Evolutionary conservation across 805 yeast species (phyloP).

Genomic region (Candida verbasci): DNA sequence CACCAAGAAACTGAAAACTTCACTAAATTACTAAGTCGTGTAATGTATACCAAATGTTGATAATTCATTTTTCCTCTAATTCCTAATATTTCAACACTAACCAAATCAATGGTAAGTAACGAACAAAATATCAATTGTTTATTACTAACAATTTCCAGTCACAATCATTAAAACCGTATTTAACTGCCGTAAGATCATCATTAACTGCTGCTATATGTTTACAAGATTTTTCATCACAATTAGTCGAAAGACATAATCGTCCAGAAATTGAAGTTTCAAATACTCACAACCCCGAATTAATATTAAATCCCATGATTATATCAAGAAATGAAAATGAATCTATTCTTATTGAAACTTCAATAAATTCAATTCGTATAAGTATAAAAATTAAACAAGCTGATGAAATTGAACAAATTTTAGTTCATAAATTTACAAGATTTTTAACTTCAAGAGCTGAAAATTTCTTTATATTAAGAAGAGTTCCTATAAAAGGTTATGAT

Average conservation of each 20-base stretch:
- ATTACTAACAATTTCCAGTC: constrained; percentile 48
- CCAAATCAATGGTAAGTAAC: constrained; percentile 4
- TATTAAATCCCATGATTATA: constrained; percentile 83
- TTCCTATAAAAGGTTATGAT: constrained; percentile 86
- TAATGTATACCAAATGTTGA: background rate
- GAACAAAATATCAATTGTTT: background rate
- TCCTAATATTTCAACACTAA: constrained; percentile 1
- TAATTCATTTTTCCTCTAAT: background rate
- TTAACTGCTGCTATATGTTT: constrained; percentile 90
- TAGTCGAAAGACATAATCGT: constrained; percentile 93
- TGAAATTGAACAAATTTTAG: constrained; percentile 91
- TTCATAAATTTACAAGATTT: constrained; percentile 90
- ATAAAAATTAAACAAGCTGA: constrained; percentile 96
- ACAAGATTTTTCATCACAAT: constrained; percentile 91
- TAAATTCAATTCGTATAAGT: constrained; percentile 87
- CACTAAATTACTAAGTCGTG: constrained; percentile 8
- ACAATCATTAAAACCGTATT: constrained; percentile 93
- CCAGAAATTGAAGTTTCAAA: constrained; percentile 92
- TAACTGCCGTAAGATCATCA: constrained; percentile 89
- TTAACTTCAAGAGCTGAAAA: constrained; percentile 94
- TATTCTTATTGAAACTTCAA: constrained; percentile 88
- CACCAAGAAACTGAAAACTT: constrained; percentile 1
- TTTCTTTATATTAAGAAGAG: constrained; percentile 86
- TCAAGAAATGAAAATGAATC: constrained; percentile 92
- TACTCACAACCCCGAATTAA: constrained; percentile 66